Evolutionary conservation across 2,329 filamentous ascomycete species (phyloP).

Genomic region (Botryotinia globosa): DNA sequence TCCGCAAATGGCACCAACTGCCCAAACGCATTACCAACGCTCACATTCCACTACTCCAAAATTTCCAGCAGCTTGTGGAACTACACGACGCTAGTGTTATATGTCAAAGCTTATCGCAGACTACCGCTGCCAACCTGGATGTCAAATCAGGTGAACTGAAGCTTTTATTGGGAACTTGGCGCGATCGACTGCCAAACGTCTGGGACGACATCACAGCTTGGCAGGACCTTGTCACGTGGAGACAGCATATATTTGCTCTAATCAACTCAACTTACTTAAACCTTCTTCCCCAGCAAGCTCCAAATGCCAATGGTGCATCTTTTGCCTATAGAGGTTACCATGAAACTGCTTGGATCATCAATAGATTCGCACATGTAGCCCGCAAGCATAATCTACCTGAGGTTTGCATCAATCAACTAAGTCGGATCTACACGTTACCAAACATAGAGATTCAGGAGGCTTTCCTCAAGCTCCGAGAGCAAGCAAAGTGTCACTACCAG

Average conservation of each 20-base stretch:
- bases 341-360: conserved; percentile 99
- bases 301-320: conserved; percentile 82
- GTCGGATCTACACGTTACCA: conserved; percentile 95
- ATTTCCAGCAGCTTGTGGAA: conserved; percentile 97
- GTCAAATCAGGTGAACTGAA: conserved; percentile 95
- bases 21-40: conserved; percentile 90
- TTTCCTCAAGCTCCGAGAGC: conserved; percentile 96
- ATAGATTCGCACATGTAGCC: conserved; percentile 95
- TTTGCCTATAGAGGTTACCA: conserved; percentile 97
- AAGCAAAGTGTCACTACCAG: conserved; percentile 98
- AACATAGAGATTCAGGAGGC: conserved; percentile 99
- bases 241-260: conserved; percentile 96
- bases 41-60: conserved; percentile 90
- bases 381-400: conserved; percentile 95
- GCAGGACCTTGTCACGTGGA: conserved; percentile 99
- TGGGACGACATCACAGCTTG: conserved; percentile 99
- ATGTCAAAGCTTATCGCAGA: conserved; percentile 83
- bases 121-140: conserved; percentile 81
- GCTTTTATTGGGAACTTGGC: conserved; percentile 88
- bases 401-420: conserved; percentile 95
- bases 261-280: conserved; percentile 93
- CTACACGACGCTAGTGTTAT: conserved; percentile 97
- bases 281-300: conserved; percentile 74
- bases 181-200: conserved; percentile 90
- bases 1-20: conserved; percentile 98